A percentile compares a stretch with the other conserved stretches of the same genome.
These are phyloP conservation scores for Pythium biforme DNA, from an alignment of 352 stramenopile species.

Conservation along the genomic window DNA sequence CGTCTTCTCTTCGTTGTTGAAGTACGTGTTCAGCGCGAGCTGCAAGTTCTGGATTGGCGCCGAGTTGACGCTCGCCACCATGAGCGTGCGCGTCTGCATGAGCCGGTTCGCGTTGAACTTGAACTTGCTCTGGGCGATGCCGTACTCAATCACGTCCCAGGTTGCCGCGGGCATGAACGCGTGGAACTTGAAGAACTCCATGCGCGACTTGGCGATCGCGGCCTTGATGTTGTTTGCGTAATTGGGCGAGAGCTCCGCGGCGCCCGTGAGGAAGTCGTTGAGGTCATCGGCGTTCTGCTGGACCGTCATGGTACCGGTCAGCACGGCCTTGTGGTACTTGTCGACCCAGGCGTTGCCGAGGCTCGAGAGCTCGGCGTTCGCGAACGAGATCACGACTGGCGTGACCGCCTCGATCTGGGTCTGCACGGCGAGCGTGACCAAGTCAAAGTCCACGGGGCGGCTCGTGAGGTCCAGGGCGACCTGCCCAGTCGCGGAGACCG, in stretches of 20 bases:
- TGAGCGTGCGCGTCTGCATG: background rate
- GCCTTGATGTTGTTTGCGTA: background rate
- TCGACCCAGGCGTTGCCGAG: slow-evolving; percentile 3
- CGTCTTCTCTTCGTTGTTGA: background rate
- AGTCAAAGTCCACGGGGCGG: background rate
- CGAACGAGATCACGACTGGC: background rate
- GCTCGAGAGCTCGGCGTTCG: background rate
- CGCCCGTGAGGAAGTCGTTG: background rate
- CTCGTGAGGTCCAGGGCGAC: slow-evolving; percentile 1
- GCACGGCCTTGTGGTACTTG: slow-evolving; percentile 2
- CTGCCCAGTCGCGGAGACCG: background rate
- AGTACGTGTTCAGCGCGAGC: background rate
- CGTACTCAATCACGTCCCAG: slow-evolving; percentile 4
- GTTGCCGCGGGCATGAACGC: slow-evolving; percentile 5
- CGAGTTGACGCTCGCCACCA: background rate
- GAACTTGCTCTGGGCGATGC: background rate
- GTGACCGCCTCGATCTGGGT: background rate
- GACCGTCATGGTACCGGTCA: slow-evolving; percentile 2
- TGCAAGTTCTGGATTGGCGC: background rate
- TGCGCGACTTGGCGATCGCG: background rate
- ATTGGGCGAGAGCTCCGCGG: background rate
- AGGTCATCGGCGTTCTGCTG: slow-evolving; percentile 3
- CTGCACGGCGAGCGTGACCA: background rate
- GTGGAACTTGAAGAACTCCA: background rate
- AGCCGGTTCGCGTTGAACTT: background rate